Evolutionary conservation across 352 stramenopile genomes (phyloP).

Genomic region (Phytophthora rubi): DNA sequence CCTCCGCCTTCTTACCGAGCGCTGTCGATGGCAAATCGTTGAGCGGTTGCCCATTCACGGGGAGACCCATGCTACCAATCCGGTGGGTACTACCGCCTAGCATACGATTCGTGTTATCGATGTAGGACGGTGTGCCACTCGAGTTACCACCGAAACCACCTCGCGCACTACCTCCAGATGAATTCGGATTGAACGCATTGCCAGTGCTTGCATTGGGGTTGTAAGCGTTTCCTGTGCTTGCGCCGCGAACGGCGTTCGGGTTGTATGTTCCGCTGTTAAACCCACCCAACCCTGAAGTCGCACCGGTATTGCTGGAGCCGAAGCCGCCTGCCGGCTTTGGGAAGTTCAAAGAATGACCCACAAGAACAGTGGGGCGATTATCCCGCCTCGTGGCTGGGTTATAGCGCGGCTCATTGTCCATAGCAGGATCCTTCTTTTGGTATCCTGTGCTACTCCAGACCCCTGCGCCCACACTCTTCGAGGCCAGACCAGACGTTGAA

Average conservation of each 20-base stretch:
- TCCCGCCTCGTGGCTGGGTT: slow-evolving; percentile 62
- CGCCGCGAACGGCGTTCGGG: slow-evolving; percentile 42
- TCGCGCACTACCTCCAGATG: slow-evolving; percentile 26
- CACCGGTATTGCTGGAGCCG: slow-evolving; percentile 45
- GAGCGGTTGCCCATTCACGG: slow-evolving; percentile 56
- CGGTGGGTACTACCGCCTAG: slow-evolving; percentile 45
- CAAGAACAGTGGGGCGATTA: slow-evolving; percentile 84
- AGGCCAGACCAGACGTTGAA: slow-evolving; percentile 32
- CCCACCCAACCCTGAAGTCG: slow-evolving; percentile 37
- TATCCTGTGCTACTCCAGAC: slow-evolving; percentile 87
- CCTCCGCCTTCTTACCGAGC: slow-evolving; percentile 78
- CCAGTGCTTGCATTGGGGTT: slow-evolving; percentile 39
- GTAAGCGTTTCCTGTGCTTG: slow-evolving; percentile 39
- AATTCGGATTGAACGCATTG: slow-evolving; percentile 33
- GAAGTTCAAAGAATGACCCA: slow-evolving; percentile 82
- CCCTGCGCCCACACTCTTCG: slow-evolving; percentile 53
- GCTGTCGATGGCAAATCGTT: slow-evolving; percentile 54
- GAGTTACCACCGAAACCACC: slow-evolving; percentile 31
- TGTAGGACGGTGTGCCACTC: slow-evolving; percentile 40
- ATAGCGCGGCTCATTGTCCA: slow-evolving; percentile 54
- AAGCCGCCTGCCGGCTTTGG: slow-evolving; percentile 55
- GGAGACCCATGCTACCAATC: slow-evolving; percentile 51
- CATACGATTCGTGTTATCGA: slow-evolving; percentile 72
- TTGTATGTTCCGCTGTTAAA: slow-evolving; percentile 61
- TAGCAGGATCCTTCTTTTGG: slow-evolving; percentile 68